phyloP scores from a whole-genome alignment of 2,329 filamentous ascomycete species.

The Stagonosporopsis vannaccii region DNA sequence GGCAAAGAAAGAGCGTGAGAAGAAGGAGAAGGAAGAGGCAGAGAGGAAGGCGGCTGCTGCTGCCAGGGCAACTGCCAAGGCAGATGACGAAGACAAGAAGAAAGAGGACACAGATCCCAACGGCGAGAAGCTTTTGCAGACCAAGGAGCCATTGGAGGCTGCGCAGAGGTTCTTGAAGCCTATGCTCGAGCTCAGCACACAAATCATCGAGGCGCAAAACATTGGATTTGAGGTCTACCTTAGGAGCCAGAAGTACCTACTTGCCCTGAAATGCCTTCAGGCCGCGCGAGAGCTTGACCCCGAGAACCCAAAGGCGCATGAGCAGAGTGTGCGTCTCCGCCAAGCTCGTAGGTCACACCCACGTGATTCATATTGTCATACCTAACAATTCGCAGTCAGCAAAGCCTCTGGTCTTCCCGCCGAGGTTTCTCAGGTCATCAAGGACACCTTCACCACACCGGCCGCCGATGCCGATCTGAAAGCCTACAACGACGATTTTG shows the following conservation, averaged over 20 bases:
- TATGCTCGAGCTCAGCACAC: conserved; percentile 81
- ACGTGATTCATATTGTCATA: not conserved
- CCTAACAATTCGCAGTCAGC: conserved; percentile 31
- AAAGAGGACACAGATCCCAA: conserved; percentile 91
- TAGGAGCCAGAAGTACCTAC: conserved; percentile 81
- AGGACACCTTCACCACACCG: conserved; percentile 69
- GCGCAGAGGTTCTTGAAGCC: conserved; percentile 86
- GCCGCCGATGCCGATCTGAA: conserved; percentile 64
- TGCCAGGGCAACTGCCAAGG: conserved; percentile 63
- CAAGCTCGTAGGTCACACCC: conserved; percentile 56
- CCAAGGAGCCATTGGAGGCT: conserved; percentile 81
- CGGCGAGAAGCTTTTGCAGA: conserved; percentile 80
- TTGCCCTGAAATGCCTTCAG: conserved; percentile 85
- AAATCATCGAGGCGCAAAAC: conserved; percentile 81
- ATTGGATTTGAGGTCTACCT: conserved; percentile 91
- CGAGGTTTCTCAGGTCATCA: conserved; percentile 73
- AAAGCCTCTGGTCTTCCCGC: conserved; percentile 62
- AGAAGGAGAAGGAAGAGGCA: conserved; percentile 78
- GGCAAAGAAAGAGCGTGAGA: conserved; percentile 75
- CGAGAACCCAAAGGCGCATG: conserved; percentile 74
- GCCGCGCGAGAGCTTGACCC: conserved; percentile 74
- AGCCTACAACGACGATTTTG: conserved; percentile 72
- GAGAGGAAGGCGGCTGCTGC: conserved; percentile 82
- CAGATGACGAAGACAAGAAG: conserved; percentile 70
- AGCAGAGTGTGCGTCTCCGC: conserved; percentile 75